Evolutionary conservation across 768 basidiomycete species (phyloP).

Genomic region (Rhodosporidiobolus odoratus): DNA sequence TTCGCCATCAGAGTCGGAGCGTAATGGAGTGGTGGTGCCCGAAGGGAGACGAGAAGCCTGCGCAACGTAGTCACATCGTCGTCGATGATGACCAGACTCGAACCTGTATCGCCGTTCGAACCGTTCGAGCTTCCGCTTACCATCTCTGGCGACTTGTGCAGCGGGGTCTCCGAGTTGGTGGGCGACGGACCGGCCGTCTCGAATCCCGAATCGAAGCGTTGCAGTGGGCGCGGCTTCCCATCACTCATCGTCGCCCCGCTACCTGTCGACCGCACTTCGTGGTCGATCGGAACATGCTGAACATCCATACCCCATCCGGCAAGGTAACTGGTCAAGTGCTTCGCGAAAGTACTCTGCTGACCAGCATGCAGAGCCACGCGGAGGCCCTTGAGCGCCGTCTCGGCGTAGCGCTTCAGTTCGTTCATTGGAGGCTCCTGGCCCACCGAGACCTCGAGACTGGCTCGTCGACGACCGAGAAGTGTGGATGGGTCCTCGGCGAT

Average conservation of each 20-base stretch:
- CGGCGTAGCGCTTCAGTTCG: conserved; percentile 71
- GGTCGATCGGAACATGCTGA: conserved; percentile 55
- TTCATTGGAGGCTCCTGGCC: conserved; percentile 63
- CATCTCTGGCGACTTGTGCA: neutral
- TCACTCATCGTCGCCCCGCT: neutral
- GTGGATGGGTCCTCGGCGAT: conserved; percentile 25
- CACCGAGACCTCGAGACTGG: conserved; percentile 20
- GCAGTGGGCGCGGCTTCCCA: neutral
- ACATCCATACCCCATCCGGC: conserved; percentile 95
- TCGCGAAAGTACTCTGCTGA: conserved; percentile 81
- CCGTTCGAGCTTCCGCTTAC: neutral
- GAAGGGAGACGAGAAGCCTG: conserved; percentile 64
- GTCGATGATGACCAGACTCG: conserved; percentile 76
- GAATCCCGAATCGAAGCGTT: conserved; percentile 42
- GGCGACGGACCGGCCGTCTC: conserved; percentile 16
- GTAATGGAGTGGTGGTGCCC: conserved; percentile 37
- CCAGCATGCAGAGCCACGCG: conserved; percentile 77
- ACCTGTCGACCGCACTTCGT: conserved; percentile 7
- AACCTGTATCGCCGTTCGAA: conserved; percentile 11
- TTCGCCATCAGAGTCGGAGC: conserved; percentile 35
- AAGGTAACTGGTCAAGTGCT: conserved; percentile 85
- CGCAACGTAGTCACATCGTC: conserved; percentile 79
- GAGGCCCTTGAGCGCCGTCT: conserved; percentile 68
- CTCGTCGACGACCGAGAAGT: conserved; percentile 25
- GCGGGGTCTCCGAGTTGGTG: neutral